phyloP scores from a whole-genome alignment of 2,329 filamentous ascomycete species.

The Aspergillus sp. region DNA sequence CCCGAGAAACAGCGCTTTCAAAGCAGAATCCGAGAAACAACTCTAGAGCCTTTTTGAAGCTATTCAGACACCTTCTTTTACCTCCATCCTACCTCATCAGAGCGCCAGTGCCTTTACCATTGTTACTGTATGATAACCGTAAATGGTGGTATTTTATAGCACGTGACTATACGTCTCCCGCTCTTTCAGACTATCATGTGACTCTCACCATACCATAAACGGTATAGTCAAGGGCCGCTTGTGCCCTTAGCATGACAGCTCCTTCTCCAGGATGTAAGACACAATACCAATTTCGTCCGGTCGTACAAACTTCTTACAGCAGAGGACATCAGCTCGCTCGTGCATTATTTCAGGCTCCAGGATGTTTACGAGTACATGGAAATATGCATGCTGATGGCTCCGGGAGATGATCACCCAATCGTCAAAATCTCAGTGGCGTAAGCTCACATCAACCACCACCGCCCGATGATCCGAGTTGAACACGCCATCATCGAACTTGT shows the following conservation, averaged over 20 bases:
- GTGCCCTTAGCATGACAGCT: conserved; percentile 7
- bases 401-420: not conserved
- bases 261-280: not conserved
- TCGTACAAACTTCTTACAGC: not conserved
- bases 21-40: not conserved
- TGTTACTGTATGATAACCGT: conserved; percentile 20
- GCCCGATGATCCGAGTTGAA: conserved; percentile 58
- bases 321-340: not conserved
- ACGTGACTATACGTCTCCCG: not conserved
- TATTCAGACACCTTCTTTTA: conserved; percentile 16
- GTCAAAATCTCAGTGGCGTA: conserved; percentile 14
- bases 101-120: conserved; percentile 12
- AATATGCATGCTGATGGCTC: not conserved
- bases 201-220: not conserved
- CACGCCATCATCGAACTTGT: conserved; percentile 56
- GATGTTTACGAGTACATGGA: not conserved
- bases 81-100: conserved; percentile 11
- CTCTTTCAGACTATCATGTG: conserved; percentile 11
- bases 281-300: not conserved
- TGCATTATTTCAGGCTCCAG: not conserved
- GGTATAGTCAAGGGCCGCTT: not conserved
- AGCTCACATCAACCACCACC: conserved; percentile 53
- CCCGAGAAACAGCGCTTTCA: not conserved
- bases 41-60: conserved; percentile 19
- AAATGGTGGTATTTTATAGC: not conserved